phyloP scores from a whole-genome alignment of 768 basidiomycete species.

The Basidioascus undulatus region DNA sequence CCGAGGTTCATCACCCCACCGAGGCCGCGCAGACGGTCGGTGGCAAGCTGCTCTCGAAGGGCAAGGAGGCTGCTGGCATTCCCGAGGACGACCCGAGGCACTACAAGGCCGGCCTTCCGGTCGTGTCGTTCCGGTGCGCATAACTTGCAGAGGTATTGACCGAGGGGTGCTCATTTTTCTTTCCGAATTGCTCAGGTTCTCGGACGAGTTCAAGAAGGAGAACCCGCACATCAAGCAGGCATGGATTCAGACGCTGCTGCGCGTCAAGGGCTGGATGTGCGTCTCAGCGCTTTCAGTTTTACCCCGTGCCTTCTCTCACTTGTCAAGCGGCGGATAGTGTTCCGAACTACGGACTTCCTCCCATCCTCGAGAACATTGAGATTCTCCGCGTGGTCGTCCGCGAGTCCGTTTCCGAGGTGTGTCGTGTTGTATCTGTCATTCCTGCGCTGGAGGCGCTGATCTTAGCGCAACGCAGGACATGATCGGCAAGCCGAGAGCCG shows the following conservation, averaged over 20 bases:
- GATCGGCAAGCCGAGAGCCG: too few relatives aligned
- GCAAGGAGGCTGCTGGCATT: slow-evolving; percentile 18
- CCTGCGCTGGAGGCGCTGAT: not conserved
- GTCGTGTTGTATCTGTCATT: not conserved
- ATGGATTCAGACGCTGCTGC: slow-evolving; percentile 27
- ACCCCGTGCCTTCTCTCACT: not conserved
- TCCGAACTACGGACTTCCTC: slow-evolving; percentile 33
- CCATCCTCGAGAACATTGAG: slow-evolving; percentile 28
- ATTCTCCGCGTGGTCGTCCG: slow-evolving; percentile 33
- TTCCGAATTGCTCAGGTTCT: slow-evolving; percentile 20
- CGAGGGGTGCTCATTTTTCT: not conserved
- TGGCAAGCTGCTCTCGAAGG: slow-evolving; percentile 12
- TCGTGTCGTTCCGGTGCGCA: slow-evolving; percentile 26
- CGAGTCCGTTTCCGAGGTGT: slow-evolving; percentile 10
- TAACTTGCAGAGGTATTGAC: too few relatives aligned
- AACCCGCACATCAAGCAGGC: slow-evolving; percentile 32
- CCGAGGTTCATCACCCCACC: slow-evolving; percentile 28
- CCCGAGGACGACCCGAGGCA: slow-evolving; percentile 18
- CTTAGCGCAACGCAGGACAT: too few relatives aligned
- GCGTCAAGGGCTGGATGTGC: slow-evolving; percentile 26
- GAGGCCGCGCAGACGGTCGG: slow-evolving; percentile 5
- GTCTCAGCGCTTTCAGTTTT: slow-evolving; percentile 6
- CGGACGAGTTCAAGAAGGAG: slow-evolving; percentile 27
- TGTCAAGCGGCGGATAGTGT: slow-evolving; percentile 13
- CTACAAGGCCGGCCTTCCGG: slow-evolving; percentile 30